Evolutionary conservation across 1,284 basidiomycete genomes (phyloP).

Genomic region (Singerocomus inundabilis): DNA sequence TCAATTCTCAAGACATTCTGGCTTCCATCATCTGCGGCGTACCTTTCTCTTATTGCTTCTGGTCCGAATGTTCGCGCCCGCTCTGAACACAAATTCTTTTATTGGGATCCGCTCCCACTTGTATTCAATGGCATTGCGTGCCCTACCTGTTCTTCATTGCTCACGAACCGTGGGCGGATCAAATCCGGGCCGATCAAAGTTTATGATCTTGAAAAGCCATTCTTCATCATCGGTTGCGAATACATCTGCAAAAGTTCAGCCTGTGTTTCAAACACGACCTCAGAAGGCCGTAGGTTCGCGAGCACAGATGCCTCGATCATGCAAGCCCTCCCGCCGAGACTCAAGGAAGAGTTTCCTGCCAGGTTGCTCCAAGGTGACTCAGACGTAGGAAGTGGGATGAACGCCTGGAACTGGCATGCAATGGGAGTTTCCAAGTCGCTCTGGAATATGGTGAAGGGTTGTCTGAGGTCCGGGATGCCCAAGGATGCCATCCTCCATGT

Average conservation of each 20-base stretch:
- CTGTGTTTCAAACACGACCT: constrained; percentile 39
- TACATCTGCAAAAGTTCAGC: constrained; percentile 56
- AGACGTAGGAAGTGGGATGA: constrained; percentile 53
- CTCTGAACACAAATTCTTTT: constrained; percentile 70
- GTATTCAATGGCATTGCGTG: constrained; percentile 75
- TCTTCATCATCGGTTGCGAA: constrained; percentile 78
- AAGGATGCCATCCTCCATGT: constrained; percentile 59
- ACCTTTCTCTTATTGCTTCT: constrained; percentile 72
- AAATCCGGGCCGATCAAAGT: constrained; percentile 68
- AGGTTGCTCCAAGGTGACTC: constrained; percentile 49
- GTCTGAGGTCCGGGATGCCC: constrained; percentile 51
- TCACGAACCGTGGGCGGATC: constrained; percentile 66
- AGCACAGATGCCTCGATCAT: constrained; percentile 69
- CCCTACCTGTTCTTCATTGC: constrained; percentile 53
- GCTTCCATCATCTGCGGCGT: constrained; percentile 70
- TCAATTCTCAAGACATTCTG: constrained; percentile 75
- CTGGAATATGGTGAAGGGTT: constrained; percentile 66
- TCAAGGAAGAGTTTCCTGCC: constrained; percentile 72
- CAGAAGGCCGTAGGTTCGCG: constrained; percentile 60
- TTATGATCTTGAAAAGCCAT: constrained; percentile 71
- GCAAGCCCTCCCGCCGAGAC: constrained; percentile 58
- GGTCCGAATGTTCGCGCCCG: constrained; percentile 60
- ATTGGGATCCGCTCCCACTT: constrained; percentile 76
- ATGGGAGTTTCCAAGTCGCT: constrained; percentile 63
- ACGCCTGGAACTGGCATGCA: constrained; percentile 71